phyloP scores from a whole-genome alignment of 306 rosid genomes.

The Prunus mongolica region DNA sequence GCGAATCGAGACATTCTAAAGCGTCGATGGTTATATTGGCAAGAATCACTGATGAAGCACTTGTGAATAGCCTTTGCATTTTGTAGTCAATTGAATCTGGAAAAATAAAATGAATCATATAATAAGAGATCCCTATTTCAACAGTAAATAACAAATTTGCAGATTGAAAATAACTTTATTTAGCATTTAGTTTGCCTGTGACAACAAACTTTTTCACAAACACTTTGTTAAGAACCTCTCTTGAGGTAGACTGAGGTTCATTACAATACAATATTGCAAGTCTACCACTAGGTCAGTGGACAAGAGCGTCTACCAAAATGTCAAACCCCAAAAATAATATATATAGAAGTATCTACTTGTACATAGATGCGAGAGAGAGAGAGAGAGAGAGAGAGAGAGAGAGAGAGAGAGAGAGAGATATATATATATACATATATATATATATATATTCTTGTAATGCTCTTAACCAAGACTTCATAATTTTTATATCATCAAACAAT shows the following conservation, averaged over 20 bases:
- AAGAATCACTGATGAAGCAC: constrained; percentile 58
- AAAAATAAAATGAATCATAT: background rate
- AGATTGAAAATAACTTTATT: background rate
- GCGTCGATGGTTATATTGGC: constrained; percentile 53
- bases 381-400: background rate
- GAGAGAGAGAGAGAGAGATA: background rate
- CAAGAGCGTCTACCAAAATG: too few relatives aligned
- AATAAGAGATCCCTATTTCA: background rate
- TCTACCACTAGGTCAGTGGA: too few relatives aligned
- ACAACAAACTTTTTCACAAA: background rate
- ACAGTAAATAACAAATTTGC: background rate
- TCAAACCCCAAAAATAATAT: too few relatives aligned
- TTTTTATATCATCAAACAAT: background rate
- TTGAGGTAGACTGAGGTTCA: background rate
- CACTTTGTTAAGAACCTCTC: background rate
- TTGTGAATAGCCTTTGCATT: constrained; percentile 56
- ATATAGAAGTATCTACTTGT: too few relatives aligned
- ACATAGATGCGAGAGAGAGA: background rate
- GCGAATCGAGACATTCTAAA: constrained; percentile 65
- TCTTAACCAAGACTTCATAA: background rate
- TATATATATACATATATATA: too few relatives aligned
- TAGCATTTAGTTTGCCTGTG: background rate
- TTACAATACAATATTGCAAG: background rate
- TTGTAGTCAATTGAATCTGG: constrained; percentile 61
- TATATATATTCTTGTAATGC: background rate